Percentiles rank a stretch among this genome's conserved stretches.
Evolutionary conservation across 768 basidiomycete species (phyloP).

Genomic region (Trametes cingulata): DNA sequence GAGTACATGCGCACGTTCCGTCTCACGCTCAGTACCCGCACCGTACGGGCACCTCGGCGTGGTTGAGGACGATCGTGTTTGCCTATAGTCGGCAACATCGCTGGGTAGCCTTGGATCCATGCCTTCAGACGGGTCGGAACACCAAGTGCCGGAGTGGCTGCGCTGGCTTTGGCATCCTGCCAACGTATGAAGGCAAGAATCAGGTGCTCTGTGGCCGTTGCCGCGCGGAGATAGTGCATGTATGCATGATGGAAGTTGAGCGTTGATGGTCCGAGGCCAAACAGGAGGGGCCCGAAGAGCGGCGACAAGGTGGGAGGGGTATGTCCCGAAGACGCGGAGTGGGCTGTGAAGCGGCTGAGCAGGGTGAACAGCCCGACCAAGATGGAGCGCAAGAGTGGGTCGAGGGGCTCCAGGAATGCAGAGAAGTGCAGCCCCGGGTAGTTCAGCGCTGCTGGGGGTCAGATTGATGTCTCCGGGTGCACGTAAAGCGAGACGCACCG

Average conservation of each 20-base stretch:
- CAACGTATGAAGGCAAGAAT: slow-evolving; percentile 88
- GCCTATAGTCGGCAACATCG: slow-evolving; percentile 67
- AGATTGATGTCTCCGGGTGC: slow-evolving; percentile 15
- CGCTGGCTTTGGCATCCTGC: slow-evolving; percentile 57
- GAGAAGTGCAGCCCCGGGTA: slow-evolving; percentile 77
- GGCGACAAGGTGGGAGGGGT: slow-evolving; percentile 89
- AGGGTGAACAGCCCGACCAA: slow-evolving; percentile 76
- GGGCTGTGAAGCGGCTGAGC: slow-evolving; percentile 77
- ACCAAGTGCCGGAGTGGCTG: slow-evolving; percentile 51
- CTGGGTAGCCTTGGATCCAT: slow-evolving; percentile 89
- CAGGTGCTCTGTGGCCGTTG: slow-evolving; percentile 89
- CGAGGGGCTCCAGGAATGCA: slow-evolving; percentile 58
- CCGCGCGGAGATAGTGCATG: slow-evolving; percentile 73
- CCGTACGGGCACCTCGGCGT: slow-evolving; percentile 72
- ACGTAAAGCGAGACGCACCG: slow-evolving; percentile 48
- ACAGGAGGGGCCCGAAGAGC: slow-evolving; percentile 86
- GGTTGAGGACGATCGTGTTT: slow-evolving; percentile 59
- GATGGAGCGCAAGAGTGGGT: slow-evolving; percentile 56
- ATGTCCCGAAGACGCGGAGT: slow-evolving; percentile 83
- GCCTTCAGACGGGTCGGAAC: slow-evolving; percentile 86
- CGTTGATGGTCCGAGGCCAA: slow-evolving; percentile 66
- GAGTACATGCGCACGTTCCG: slow-evolving; percentile 88
- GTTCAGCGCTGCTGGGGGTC: slow-evolving; percentile 44
- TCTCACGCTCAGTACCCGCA: slow-evolving; percentile 75
- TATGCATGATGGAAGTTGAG: slow-evolving; percentile 60